These are phyloP conservation scores for Nevesoporus exiguus DNA, from an alignment of 768 basidiomycete genomes.

Conservation along the genomic window DNA sequence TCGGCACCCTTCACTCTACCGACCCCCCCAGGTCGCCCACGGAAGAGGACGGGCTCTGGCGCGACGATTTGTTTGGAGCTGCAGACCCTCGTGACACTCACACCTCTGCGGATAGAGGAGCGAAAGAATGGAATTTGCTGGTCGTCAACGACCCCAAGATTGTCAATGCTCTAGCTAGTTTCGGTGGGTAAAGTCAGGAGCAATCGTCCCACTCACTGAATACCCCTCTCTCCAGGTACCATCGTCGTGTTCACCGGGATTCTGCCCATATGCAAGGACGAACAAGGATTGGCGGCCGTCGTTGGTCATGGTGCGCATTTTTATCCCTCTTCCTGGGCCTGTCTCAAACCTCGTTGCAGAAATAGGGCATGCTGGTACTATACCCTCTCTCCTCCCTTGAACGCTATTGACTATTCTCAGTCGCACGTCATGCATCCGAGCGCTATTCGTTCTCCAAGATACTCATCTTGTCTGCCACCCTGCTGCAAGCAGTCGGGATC, in stretches of 20 bases:
- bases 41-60: conserved; percentile 22
- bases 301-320: conserved; percentile 66
- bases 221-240: conserved; percentile 41
- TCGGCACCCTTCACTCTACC: conserved; percentile 51
- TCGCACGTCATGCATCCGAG: conserved; percentile 58
- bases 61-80: conserved; percentile 18
- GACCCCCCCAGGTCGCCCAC: conserved; percentile 1
- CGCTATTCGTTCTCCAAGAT: conserved; percentile 42
- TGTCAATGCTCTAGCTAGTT: conserved; percentile 76
- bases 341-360: conserved; percentile 41
- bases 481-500: conserved; percentile 50
- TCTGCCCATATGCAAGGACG: conserved; percentile 69
- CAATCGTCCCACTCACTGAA: background rate
- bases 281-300: conserved; percentile 80
- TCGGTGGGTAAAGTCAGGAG: conserved; percentile 41
- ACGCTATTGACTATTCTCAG: conserved; percentile 28
- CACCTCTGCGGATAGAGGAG: conserved; percentile 17
- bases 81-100: background rate
- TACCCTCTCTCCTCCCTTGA: background rate
- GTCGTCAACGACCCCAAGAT: conserved; percentile 71
- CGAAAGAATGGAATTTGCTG: conserved; percentile 60
- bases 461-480: conserved; percentile 36
- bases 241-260: conserved; percentile 91
- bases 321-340: background rate
- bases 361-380: conserved; percentile 71